These are phyloP conservation scores for Trichomonascaceae sp. DNA, from an alignment of 1,139 yeast genomes.

Conservation along the genomic window DNA sequence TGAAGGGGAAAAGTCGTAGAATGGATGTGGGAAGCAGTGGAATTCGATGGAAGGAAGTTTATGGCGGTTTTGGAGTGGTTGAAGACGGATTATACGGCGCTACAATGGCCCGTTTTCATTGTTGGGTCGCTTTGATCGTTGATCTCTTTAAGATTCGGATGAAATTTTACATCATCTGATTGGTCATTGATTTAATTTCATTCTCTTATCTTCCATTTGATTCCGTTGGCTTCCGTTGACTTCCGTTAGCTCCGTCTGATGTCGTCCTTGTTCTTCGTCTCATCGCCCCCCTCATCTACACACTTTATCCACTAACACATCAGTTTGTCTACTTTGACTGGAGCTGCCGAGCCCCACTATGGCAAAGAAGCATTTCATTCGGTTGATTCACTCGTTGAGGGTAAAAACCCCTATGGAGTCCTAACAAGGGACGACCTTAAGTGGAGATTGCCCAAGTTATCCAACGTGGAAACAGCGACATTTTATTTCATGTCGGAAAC, in stretches of 20 bases:
- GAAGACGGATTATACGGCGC: no score
- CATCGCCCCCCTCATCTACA: not conserved
- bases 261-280: not conserved
- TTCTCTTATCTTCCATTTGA: no score
- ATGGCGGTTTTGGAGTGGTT: no score
- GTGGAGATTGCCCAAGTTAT: conserved; percentile 69
- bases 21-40: no score
- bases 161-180: no score
- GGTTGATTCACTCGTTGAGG: conserved; percentile 52
- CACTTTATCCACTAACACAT: not conserved
- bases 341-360: conserved; percentile 95
- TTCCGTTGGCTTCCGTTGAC: not conserved
- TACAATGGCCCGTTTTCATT: no score
- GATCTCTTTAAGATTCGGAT: no score
- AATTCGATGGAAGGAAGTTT: no score
- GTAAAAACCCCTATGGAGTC: conserved; percentile 47
- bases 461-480: conserved; percentile 93
- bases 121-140: no score
- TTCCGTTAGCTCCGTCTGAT: not conserved
- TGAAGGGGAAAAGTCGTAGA: no score
- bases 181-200: no score
- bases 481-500: conserved; percentile 69
- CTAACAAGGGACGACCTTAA: conserved; percentile 60
- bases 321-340: conserved; percentile 81
- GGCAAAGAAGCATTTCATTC: conserved; percentile 89